These are phyloP conservation scores for Teratosphaeria nubilosa DNA, from an alignment of 2,329 filamentous ascomycete genomes.

Conservation along the genomic window DNA sequence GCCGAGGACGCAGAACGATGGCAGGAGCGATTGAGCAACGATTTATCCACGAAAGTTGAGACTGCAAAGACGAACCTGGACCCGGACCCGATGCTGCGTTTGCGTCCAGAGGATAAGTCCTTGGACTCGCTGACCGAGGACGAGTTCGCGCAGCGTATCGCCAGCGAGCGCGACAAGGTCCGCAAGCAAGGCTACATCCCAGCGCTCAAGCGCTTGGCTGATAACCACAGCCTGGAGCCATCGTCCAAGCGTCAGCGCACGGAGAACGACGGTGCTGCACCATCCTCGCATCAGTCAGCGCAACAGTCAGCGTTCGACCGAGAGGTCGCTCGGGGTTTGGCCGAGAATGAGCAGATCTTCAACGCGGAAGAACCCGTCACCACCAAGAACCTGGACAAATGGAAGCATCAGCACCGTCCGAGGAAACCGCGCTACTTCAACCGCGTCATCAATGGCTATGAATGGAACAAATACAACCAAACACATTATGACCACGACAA, in stretches of 20 bases:
- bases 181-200: slow-evolving; percentile 59
- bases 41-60: slow-evolving; percentile 11
- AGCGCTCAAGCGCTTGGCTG: slow-evolving; percentile 8
- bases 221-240: slow-evolving; percentile 1
- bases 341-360: slow-evolving; percentile 94
- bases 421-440: slow-evolving; percentile 97
- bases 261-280: slow-evolving; percentile 8
- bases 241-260: slow-evolving; percentile 18
- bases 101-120: slow-evolving; percentile 53
- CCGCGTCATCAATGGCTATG: slow-evolving; percentile 95
- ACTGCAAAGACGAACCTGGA: slow-evolving; percentile 36
- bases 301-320: slow-evolving; percentile 46
- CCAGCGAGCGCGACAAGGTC: slow-evolving; percentile 50
- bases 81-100: slow-evolving; percentile 55
- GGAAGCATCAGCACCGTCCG: slow-evolving; percentile 76
- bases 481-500: slow-evolving; percentile 99
- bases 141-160: slow-evolving; percentile 47
- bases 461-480: slow-evolving; percentile 99
- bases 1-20: slow-evolving; percentile 53
- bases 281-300: slow-evolving; percentile 2
- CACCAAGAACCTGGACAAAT: slow-evolving; percentile 55
- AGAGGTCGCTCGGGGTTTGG: slow-evolving; percentile 81
- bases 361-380: slow-evolving; percentile 74
- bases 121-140: slow-evolving; percentile 49
- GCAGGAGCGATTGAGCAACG: slow-evolving; percentile 38